Conservation (phyloP, 2,329 filamentous ascomycete genomes). For the Cladosporium cucumerinum region DNA sequence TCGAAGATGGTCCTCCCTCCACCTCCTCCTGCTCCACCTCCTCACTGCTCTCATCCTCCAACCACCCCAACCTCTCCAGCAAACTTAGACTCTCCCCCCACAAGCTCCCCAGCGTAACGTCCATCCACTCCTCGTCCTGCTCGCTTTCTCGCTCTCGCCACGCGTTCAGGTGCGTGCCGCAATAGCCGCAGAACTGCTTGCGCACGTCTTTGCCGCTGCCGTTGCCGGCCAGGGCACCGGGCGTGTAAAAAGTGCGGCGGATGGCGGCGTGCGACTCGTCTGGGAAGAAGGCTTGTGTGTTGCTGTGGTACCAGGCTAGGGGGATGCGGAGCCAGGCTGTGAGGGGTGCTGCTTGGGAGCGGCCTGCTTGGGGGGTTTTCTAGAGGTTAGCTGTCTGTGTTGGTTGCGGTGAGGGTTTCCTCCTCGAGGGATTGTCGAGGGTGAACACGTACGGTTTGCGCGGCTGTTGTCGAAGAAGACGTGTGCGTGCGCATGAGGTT, state of each 20-base stretch:
- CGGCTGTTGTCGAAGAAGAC: slow-evolving; percentile 72
- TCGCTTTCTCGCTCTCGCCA: slow-evolving; percentile 54
- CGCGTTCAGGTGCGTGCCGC: slow-evolving; percentile 78
- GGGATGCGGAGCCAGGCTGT: slow-evolving; percentile 82
- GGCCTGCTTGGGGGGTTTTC: slow-evolving; percentile 42
- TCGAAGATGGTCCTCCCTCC: neutral
- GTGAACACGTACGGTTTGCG: slow-evolving; percentile 64
- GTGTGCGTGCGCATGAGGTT: slow-evolving; percentile 45
- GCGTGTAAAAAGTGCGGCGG: slow-evolving; percentile 44
- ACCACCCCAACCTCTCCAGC: slow-evolving; percentile 71
- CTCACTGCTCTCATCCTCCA: slow-evolving; percentile 39
- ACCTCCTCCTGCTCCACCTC: slow-evolving; percentile 14
- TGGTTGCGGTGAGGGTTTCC: too few relatives aligned
- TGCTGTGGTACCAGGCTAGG: slow-evolving; percentile 73
- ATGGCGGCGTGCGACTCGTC: slow-evolving; percentile 61
- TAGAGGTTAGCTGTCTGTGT: neutral
- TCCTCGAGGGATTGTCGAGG: neutral
- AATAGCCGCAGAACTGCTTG: slow-evolving; percentile 86
- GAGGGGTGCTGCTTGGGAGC: slow-evolving; percentile 66
- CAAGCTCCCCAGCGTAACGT: slow-evolving; percentile 76
- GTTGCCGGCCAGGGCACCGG: slow-evolving; percentile 53
- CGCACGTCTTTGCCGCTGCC: slow-evolving; percentile 47
- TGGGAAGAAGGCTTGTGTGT: slow-evolving; percentile 69
- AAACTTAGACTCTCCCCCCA: slow-evolving; percentile 65
- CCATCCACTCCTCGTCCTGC: slow-evolving; percentile 61